Evolutionary conservation across 2,329 filamentous ascomycete species (phyloP), one percentile per base, ranked within the genome.

Genomic region (Aspergillus ochraceus): DNA sequence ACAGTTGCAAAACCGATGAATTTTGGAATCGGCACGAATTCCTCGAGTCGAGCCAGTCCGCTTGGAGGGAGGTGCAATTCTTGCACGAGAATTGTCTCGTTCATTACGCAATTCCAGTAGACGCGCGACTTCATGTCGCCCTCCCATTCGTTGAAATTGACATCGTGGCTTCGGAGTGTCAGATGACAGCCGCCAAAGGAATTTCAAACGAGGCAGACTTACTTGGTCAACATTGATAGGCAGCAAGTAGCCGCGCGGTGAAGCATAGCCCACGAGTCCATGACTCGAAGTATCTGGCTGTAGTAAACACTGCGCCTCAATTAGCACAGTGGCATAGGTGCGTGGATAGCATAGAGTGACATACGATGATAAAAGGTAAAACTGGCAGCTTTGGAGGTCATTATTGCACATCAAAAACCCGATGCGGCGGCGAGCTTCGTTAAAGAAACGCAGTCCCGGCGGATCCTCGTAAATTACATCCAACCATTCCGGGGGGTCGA

Each of bases 81-180:
- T 67, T 85, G 82, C 0, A 81, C 81, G 12, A 84, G 78, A 55
- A 85, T 82, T 1, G 81, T 83, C 64, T 85, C 82, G 63, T 83
- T 82, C 81, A 84, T 83, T 49, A 84, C 72, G 17, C 80, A 81
- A 58, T 80, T 83, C 83, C 83, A 85, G 62, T 83, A 85, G 1
- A 84, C 74, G 19, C 82, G 75, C 2, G 81, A 82, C 60, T 84
- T 79, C 81, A 85, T 84, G 66, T 85, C 83, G 5, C 80, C 79
- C 60, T 82, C 80, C 82, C 82, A 85, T 30, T 79, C 71, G 58
- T 84, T 78, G 55, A 82, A 74, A 29, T 80, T 77, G 29, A 74
- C 73, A 50, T 75, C 71, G 55, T 75, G 74, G 60, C 73, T 75
- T 29, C 53, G 65, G 22, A 59, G 39, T 45, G 47, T 61, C 36